These are phyloP conservation scores for Moesziomyces sp. DNA, from an alignment of 1,284 basidiomycete species.

Conservation along the genomic window DNA sequence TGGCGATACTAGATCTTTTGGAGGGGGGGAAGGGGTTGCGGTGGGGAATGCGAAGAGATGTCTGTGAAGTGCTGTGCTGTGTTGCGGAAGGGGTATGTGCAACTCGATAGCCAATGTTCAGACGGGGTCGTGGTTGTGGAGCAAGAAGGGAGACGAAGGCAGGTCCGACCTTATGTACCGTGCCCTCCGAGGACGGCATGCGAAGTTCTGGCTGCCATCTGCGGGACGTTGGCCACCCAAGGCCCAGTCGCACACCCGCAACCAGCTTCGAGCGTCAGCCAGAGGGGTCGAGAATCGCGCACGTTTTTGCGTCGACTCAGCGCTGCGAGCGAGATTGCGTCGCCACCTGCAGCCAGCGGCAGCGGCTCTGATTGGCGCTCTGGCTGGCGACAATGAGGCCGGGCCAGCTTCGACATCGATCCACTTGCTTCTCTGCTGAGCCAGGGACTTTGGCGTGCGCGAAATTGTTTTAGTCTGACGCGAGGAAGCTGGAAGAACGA, in stretches of 20 bases:
- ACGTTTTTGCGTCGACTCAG: constrained; percentile 32
- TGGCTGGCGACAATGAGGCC: background rate
- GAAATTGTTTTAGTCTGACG: constrained; percentile 30
- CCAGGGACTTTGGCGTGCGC: background rate
- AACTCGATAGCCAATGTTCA: constrained; percentile 26
- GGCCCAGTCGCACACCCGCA: background rate
- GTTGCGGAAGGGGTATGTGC: constrained; percentile 49
- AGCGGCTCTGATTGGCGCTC: constrained; percentile 2
- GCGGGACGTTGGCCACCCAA: background rate
- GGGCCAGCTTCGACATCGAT: constrained; percentile 19
- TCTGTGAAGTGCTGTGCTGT: constrained; percentile 19
- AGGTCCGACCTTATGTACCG: constrained; percentile 34
- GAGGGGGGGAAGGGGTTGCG: constrained; percentile 2
- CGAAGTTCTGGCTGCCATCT: background rate
- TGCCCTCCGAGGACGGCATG: background rate
- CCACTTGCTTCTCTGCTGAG: constrained; percentile 32
- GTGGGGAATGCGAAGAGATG: constrained; percentile 7
- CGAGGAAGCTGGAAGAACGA: constrained; percentile 38
- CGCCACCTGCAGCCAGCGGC: background rate
- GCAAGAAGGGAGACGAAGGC: background rate
- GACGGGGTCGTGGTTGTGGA: constrained; percentile 15
- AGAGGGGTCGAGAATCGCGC: constrained; percentile 4
- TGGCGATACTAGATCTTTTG: constrained; percentile 30
- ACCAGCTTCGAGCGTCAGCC: constrained; percentile 4
- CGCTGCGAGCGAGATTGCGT: background rate